Base-by-base conservation (phyloP, 768 basidiomycete species). In the Cystobasidiopsis lactophilus region DNA sequence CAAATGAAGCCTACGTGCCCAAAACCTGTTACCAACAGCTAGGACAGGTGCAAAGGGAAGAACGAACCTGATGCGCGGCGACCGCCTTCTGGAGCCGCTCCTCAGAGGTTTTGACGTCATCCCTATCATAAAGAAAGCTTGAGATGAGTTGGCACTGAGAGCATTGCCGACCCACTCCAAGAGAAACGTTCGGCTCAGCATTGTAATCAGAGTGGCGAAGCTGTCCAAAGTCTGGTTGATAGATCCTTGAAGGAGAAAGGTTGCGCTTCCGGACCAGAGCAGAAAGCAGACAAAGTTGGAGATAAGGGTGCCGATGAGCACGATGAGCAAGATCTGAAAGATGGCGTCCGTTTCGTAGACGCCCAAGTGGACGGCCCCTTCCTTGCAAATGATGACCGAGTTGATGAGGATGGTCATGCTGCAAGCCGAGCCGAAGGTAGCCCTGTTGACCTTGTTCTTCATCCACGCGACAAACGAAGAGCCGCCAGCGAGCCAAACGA, bases 371-470 rank as follows among this genome's bases (percentile, higher is more conserved):
- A 52, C 51, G 13, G 59, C 55, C 38, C 60, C 60, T 33, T 63
- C 60, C 10, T 58, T 59, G 18, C 9, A 41, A 40, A 14, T 18
- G 16, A 19, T 29, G 10, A 48, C 52, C 14, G 50, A 60, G 40
- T 52, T 53, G 24, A 63, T 68, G 38, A 71, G 62, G 7, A 68
- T 67, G 3, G 66, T 66, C 66, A 71, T 68, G 3, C 68, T 69
- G 52, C 66, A 68, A 0, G 68, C 70, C 57, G 41, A 37, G 4
- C 53, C 52, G 37, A 57, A 93, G 19, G 80, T 78, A 2, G 85
- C 83, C 62, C 80, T 88, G 11, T 70, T 73, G 74, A 96, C 85
- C 78, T 80, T 85, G 2, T 82, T 74, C 66, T 95, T 96, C 68
- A 79, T 76, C 82, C 84, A 96, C 1, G 88, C 85, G 18, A 95